These are phyloP conservation scores for Lachancea cidri DNA, from an alignment of 805 yeast species.

Conservation along the genomic window DNA sequence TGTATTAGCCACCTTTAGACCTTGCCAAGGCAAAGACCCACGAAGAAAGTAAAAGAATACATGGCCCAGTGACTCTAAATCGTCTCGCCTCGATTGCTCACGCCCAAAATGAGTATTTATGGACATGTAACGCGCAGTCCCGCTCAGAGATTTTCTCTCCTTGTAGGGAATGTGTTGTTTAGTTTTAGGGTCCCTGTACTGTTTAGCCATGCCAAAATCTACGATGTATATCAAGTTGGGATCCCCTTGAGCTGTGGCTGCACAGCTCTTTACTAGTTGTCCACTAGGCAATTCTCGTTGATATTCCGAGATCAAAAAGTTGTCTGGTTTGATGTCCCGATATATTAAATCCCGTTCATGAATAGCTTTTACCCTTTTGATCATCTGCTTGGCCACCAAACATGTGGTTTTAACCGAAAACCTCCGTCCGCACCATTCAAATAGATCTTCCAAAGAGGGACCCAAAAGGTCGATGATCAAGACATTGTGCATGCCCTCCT, in stretches of 20 bases:
- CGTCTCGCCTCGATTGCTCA: constrained; percentile 80
- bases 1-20: constrained; percentile 83
- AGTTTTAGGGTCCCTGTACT: constrained; percentile 73
- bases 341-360: constrained; percentile 75
- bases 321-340: constrained; percentile 81
- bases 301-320: constrained; percentile 51
- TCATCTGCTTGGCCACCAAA: constrained; percentile 74
- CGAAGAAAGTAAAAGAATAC: constrained; percentile 73
- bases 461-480: constrained; percentile 72
- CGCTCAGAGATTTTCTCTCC: constrained; percentile 73
- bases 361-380: constrained; percentile 61
- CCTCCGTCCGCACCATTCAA: constrained; percentile 82
- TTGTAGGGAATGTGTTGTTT: constrained; percentile 79
- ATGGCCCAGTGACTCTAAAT: constrained; percentile 75
- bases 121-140: constrained; percentile 85
- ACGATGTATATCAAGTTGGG: constrained; percentile 67
- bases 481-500: constrained; percentile 77
- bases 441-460: constrained; percentile 76
- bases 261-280: constrained; percentile 28
- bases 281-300: constrained; percentile 21
- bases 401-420: constrained; percentile 70
- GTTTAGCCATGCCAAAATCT: constrained; percentile 86
- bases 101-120: constrained; percentile 83
- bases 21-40: constrained; percentile 87
- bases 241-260: constrained; percentile 53